Conservation (phyloP, 306 rosid species). For the Vicia villosa region DNA sequence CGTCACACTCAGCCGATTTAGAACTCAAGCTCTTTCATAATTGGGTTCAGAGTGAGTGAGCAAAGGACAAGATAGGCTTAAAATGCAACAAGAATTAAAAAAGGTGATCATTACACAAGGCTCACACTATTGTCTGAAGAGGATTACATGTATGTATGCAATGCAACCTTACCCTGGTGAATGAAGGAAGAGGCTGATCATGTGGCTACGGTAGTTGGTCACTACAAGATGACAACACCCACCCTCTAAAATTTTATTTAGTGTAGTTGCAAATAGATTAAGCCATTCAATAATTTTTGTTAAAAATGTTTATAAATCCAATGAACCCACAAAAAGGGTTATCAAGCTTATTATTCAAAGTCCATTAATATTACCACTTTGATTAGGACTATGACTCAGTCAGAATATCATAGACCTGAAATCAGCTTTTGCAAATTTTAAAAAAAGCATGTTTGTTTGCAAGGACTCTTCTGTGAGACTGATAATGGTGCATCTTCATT, state of each 20-base stretch:
- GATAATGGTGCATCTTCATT: neutral
- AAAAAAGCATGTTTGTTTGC: slow-evolving; percentile 10
- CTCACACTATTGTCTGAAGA: neutral
- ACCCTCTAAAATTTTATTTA: neutral
- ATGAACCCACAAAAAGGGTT: neutral
- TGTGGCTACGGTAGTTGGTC: neutral
- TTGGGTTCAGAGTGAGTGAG: neutral
- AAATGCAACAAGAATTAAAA: neutral
- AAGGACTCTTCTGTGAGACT: slow-evolving; percentile 14
- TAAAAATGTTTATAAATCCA: neutral
- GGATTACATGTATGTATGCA: neutral
- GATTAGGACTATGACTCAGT: neutral
- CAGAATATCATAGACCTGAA: neutral
- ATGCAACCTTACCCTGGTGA: neutral
- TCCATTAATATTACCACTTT: neutral
- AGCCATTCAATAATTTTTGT: neutral
- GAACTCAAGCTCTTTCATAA: no score
- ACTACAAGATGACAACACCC: neutral
- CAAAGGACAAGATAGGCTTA: neutral
- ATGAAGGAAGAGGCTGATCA: neutral
- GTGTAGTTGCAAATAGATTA: neutral
- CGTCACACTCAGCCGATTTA: neutral
- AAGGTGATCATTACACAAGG: neutral
- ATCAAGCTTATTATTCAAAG: neutral
- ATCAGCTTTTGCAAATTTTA: neutral